Percentiles rank a stretch among this genome's conserved stretches.
phyloP scores from a whole-genome alignment of 495 filamentous ascomycete species.

The Sordaria brevicollis region DNA sequence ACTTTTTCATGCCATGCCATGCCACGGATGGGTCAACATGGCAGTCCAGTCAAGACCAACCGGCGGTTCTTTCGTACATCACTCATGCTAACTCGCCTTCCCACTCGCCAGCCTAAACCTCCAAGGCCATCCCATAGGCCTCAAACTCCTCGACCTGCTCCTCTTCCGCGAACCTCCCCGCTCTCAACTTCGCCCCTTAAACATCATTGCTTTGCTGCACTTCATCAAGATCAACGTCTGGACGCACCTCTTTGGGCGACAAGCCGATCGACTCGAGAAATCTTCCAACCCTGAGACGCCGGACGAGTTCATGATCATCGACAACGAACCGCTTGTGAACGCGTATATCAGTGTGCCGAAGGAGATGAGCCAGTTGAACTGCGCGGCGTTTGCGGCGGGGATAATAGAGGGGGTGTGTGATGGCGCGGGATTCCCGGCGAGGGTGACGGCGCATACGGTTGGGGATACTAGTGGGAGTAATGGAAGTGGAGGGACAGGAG shows the following conservation, averaged over 20 bases:
- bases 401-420: constrained; percentile 94
- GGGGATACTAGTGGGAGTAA: constrained; percentile 12
- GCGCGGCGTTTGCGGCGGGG: constrained; percentile 89
- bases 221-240: constrained; percentile 87
- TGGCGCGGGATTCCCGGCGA: constrained; percentile 76
- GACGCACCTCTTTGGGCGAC: constrained; percentile 81
- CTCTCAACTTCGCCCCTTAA: constrained; percentile 66
- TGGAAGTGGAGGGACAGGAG: constrained; percentile 9
- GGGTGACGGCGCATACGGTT: constrained; percentile 84
- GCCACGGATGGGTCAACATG: no score
- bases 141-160: constrained; percentile 89
- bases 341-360: constrained; percentile 83
- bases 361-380: constrained; percentile 94
- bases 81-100: neutral
- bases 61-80: no score
- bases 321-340: constrained; percentile 94
- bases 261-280: constrained; percentile 87
- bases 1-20: neutral
- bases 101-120: constrained; percentile 61
- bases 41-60: no score
- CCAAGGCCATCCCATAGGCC: constrained; percentile 90
- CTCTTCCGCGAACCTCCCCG: constrained; percentile 64
- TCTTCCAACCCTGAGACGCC: constrained; percentile 66
- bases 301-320: constrained; percentile 95
- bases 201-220: constrained; percentile 84